Conservation (phyloP, 164 flowering plant species). For the Brasenia schreberi region DNA sequence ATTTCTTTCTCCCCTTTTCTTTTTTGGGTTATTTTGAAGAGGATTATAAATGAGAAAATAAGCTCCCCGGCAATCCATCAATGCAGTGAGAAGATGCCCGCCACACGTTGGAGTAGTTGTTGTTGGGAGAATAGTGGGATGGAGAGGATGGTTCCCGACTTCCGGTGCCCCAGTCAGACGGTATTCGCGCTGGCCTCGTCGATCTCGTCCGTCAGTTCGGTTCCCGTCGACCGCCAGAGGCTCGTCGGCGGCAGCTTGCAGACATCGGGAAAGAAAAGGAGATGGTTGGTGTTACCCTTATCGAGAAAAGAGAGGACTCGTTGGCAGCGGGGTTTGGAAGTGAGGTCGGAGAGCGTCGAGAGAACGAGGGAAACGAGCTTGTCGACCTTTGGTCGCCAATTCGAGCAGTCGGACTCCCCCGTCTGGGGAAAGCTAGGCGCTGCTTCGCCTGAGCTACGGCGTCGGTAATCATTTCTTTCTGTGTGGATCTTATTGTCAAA, state of each 20-base stretch:
- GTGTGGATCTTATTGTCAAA: background rate
- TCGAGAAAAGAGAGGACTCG: constrained; percentile 9
- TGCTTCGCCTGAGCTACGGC: constrained; percentile 85
- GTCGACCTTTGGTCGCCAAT: constrained; percentile 53
- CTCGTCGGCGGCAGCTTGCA: background rate
- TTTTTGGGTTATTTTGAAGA: too few relatives aligned
- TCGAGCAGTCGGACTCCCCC: constrained; percentile 52
- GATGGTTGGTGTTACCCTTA: background rate
- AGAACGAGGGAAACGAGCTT: constrained; percentile 52
- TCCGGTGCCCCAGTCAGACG: background rate
- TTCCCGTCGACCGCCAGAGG: background rate
- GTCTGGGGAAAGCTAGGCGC: constrained; percentile 94
- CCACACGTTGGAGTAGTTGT: background rate
- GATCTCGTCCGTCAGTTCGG: background rate
- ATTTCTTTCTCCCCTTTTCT: too few relatives aligned
- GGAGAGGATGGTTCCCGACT: background rate
- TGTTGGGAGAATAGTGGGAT: background rate
- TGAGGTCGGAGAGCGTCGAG: constrained; percentile 16
- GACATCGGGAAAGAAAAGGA: background rate
- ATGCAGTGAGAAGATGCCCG: background rate
- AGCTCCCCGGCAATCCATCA: too few relatives aligned
- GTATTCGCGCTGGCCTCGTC: background rate
- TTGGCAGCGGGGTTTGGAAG: constrained; percentile 18
- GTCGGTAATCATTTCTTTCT: constrained; percentile 32
- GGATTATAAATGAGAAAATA: too few relatives aligned